Base-by-base conservation (phyloP, 768 basidiomycete species). In the Gyrodon lividus region DNA sequence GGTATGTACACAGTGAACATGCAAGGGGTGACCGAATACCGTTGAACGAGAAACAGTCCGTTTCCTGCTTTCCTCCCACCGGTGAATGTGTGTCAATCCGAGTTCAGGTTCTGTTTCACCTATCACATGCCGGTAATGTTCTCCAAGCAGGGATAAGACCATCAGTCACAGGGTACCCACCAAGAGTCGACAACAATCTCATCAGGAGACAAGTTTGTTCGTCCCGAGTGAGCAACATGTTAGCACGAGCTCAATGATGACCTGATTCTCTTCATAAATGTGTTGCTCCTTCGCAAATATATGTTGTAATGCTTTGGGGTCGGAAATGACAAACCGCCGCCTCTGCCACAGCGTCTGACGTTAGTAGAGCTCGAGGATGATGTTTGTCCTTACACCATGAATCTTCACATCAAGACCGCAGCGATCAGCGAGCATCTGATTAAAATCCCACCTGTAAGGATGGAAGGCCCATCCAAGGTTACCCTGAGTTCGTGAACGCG, bases 211-310 rank as follows among this genome's bases (percentile, higher is more conserved):
- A 16, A 73, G 59, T 50, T 70, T 72, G 56, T 76, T 79, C 2
- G 71, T 71, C 45, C 78, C 79, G 46, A 8, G 37, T 19, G 22
- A 34, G 12, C 4, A 34, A 7, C 20, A 6, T 13, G 26, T 23
- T 10, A 34, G 33, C 5, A 41, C 74, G 30, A 54, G 79, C 80
- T 74, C 74, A 10, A 74, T 65, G 55, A 79, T 77, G 1, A 73
- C 70, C 0, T 66, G 54, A 1, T 76, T 72, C 46, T 77, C 77
- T 51, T 82, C 79, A 51, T 73, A 82, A 9, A 72, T 67, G 43
- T 76, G 69, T 54, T 77, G 76, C 34, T 81, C 79, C 54, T 77
- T 79, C 5, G 74, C 44, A 12, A 79, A 57, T 35, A 82, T 76
- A 22, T 67, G 73, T 31, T 78, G 74, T 20, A 82, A 58, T 0